Base-by-base conservation (phyloP, 179 eudicot genomes). In the Spinacia oleracea region DNA sequence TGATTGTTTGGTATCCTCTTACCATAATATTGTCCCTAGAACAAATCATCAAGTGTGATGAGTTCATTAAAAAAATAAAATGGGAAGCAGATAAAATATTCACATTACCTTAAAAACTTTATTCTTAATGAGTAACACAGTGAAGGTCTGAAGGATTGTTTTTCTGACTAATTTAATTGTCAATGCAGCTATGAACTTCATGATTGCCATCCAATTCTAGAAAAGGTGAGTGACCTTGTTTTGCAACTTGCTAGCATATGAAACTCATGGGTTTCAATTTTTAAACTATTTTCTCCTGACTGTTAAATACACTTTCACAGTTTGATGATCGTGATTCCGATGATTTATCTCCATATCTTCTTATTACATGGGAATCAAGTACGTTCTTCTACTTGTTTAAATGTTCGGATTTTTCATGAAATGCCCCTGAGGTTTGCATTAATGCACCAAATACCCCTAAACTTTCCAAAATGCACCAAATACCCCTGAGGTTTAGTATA, bases 161-260 rank as follows among this genome's bases (percentile, higher is more conserved):
- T 56, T 20, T 68, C 45, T 63, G 50, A 62, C 73, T 76, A 60
- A 70, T 40, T 46, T 5, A 21, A 32, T 20, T 34, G 40, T 35
- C 63, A 64, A 16, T 85, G 86, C 72, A 85, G 88, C 59, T 85
- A 80, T 43, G 84, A 70, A 51, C 84, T 85, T 83, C 84, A 78
- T 20, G 88, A 85, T 66, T 46, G 74, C 74, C 88, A 85, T 67
- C 86, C 84, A 48, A 68, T 83, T 55, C 78, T 85, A 9, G 72
- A 65, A 58, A 67, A 14, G 53, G 88, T 85, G 64, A 82, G 77
- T 71, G 9, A 45, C 35, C 77, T 46, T 25, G 3, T 15, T 16
- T 40, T 14, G 14, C 51, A 48, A 45, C 2, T 0, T 51, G 25
- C 23, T 75, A 34, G 23, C 23, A 20, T 9, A 9, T 32, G 11